A percentile compares a stretch with the other conserved stretches of the same genome.
These are phyloP conservation scores for Desmodesmus armatus DNA, from an alignment of 139 green algal genomes.

Conservation along the genomic window DNA sequence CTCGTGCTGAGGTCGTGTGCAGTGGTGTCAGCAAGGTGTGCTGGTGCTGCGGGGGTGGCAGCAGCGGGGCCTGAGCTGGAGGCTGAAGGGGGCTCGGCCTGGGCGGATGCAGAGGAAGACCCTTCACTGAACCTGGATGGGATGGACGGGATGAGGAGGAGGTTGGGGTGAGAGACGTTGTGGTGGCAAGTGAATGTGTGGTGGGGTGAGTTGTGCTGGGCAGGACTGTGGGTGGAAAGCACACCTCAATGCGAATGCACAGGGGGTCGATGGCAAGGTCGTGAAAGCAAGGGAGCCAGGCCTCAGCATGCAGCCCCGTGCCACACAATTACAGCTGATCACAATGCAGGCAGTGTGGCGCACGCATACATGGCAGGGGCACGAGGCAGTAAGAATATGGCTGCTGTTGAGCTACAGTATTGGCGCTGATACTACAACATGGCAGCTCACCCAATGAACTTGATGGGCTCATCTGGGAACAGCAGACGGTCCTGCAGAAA, in stretches of 20 bases:
- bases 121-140: too few species aligned
- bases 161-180: too few species aligned
- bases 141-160: too few species aligned
- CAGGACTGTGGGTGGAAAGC: not conserved
- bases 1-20: not conserved
- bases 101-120: too few species aligned
- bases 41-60: not conserved
- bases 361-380: not conserved
- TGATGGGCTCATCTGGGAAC: conserved; percentile 39
- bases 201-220: not conserved
- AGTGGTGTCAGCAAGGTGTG: not conserved
- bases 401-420: not conserved
- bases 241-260: too few species aligned
- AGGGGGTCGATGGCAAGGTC: too few species aligned
- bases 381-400: not conserved
- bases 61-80: not conserved
- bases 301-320: not conserved
- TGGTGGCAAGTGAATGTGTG: too few species aligned
- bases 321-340: too few species aligned
- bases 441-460: not conserved
- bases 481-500: conserved; percentile 48
- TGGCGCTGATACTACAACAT: not conserved
- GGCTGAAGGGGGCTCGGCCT: not conserved
- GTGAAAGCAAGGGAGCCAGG: too few species aligned
- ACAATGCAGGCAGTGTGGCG: not conserved